Conservation (phyloP, 805 yeast species). For the Saccharomycopsis oosterbeekiorum region DNA sequence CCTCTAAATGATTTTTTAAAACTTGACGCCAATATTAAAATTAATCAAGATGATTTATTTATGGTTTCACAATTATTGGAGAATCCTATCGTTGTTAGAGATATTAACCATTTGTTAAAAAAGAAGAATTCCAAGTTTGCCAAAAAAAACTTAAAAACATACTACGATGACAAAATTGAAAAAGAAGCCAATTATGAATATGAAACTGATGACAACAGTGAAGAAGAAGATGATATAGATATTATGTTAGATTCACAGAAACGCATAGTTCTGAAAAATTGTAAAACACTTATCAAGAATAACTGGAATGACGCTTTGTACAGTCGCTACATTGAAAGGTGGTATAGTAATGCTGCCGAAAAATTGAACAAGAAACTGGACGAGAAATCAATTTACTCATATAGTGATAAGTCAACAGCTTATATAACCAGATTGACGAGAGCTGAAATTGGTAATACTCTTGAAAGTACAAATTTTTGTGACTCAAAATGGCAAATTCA, state of each 20-base stretch:
- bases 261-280: neutral
- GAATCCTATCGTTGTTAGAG: neutral
- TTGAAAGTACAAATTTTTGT: neutral
- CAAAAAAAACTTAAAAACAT: neutral
- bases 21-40: neutral
- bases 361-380: neutral
- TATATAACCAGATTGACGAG: neutral
- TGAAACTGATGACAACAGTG: neutral
- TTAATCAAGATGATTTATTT: neutral
- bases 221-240: conserved; percentile 1
- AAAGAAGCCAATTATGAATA: neutral
- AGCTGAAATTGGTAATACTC: neutral
- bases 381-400: neutral
- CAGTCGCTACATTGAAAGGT: neutral
- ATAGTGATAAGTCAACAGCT: neutral
- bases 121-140: neutral
- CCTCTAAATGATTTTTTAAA: conserved; percentile 26
- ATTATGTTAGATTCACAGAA: neutral
- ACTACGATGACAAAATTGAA: neutral
- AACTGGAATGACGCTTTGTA: neutral
- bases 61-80: neutral
- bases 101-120: neutral
- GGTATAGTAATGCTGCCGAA: neutral
- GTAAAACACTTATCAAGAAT: neutral
- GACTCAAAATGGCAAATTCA: neutral